phyloP scores from a whole-genome alignment of 768 basidiomycete genomes.

The Auriculariales sp. region DNA sequence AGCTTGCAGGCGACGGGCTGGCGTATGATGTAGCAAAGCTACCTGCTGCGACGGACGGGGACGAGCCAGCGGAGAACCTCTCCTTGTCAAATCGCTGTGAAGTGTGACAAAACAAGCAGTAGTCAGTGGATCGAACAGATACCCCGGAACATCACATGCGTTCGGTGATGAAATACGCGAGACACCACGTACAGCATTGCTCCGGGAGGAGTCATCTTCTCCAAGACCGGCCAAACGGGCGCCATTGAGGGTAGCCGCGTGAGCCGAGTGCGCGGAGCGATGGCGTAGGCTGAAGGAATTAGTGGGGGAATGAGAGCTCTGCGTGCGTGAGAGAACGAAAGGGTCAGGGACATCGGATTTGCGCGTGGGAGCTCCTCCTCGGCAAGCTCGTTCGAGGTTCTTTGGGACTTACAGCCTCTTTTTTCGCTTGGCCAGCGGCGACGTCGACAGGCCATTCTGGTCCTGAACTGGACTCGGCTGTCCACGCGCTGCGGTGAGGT shows the following conservation, averaged over 20 bases:
- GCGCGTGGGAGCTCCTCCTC: background rate
- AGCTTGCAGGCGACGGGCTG: conserved; percentile 17
- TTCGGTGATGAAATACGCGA: conserved; percentile 36
- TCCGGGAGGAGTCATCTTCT: conserved; percentile 31
- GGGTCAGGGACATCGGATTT: conserved; percentile 2
- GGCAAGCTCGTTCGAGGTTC: too few relatives aligned
- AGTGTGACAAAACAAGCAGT: too few relatives aligned
- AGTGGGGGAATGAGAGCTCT: conserved; percentile 26
- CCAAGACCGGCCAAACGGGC: conserved; percentile 24
- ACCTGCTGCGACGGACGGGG: background rate
- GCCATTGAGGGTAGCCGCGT: conserved; percentile 22
- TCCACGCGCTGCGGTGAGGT: conserved; percentile 34
- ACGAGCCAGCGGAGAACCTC: background rate
- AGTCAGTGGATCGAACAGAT: conserved; percentile 26
- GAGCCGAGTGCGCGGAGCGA: conserved; percentile 27
- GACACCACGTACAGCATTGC: conserved; percentile 37
- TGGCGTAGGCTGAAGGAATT: conserved; percentile 27
- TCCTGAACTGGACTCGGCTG: conserved; percentile 31
- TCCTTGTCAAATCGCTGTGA: background rate
- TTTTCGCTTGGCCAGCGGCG: conserved; percentile 31
- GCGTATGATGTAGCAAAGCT: conserved; percentile 8
- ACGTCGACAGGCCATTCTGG: conserved; percentile 19
- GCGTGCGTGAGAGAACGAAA: conserved; percentile 8
- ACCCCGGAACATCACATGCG: conserved; percentile 25
- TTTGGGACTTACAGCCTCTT: conserved; percentile 25